Evolutionary conservation across 108 stramenopile genomes (phyloP), one percentile per base, ranked within the genome.

Genomic region (Pseudonitzschia multiseries): DNA sequence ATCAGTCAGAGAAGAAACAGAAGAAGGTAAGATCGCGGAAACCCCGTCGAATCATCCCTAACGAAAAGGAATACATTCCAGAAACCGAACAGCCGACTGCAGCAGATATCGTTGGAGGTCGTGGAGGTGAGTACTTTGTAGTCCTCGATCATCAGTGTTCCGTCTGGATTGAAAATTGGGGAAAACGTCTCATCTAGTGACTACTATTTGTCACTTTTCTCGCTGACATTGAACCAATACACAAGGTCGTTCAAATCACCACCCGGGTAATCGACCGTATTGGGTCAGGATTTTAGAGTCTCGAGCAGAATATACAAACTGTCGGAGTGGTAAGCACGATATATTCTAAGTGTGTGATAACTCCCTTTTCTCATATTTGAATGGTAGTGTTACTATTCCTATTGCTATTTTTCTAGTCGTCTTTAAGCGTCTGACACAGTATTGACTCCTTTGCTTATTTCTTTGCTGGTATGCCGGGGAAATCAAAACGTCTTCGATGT

Each of bases 71-170:
- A n/a, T 65, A 65, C 36, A 65, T 65, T 21, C 65, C 65, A n/a
- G 65, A 65, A 24, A 21, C n/a, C 24, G 68, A 69, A 18, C 52
- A 57, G 36, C 73, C 65, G 14, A 59, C 73, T 17, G 40, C 20
- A 8, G 17, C 28, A 18, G 73, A 74, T 67, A 65, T 74, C n/a
- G 36, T 74, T 22, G 73, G 65, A 57, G 73, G 73, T 14, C 52
- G 73, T 6, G 73, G 73, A 20, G 73, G 72, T 33, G 72, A 44
- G 29, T 64, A 8, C n/a, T n/a, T n/a, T n/a, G n/a, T n/a, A n/a
- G n/a, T n/a, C n/a, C n/a, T n/a, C n/a, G n/a, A n/a, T n/a, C n/a
- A n/a, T n/a, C n/a, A n/a, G n/a, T n/a, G n/a, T n/a, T n/a, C n/a
- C n/a, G n/a, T n/a, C n/a, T n/a, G n/a, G n/a, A n/a, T n/a, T n/a